Conservation (phyloP, 2,329 filamentous ascomycete species). For the Rhinocladiella similis region DNA sequence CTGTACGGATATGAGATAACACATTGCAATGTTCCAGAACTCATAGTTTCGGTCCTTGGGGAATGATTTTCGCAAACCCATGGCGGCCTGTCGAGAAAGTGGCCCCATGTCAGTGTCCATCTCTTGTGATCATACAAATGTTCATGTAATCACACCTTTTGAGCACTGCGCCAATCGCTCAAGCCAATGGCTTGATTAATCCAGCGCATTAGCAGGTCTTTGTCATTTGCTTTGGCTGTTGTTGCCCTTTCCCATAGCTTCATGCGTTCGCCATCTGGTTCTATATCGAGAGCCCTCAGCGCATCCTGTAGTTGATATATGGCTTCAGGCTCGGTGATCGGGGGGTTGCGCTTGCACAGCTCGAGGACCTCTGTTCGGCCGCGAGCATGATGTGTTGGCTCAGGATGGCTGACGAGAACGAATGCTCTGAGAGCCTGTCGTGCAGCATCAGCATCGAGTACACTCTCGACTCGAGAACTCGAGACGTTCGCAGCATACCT, state of each 20-base stretch:
- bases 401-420: slow-evolving; percentile 36
- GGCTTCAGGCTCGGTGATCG: slow-evolving; percentile 46
- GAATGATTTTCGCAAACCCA: slow-evolving; percentile 52
- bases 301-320: slow-evolving; percentile 45
- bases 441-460: slow-evolving; percentile 1
- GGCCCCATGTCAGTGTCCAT: slow-evolving; percentile 28
- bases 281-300: slow-evolving; percentile 37
- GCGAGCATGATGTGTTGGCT: slow-evolving; percentile 43
- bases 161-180: slow-evolving; percentile 48
- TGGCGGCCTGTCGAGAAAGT: slow-evolving; percentile 42
- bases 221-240: slow-evolving; percentile 43
- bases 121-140: slow-evolving; percentile 13
- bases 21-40: slow-evolving; percentile 51
- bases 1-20: slow-evolving; percentile 42
- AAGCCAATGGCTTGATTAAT: slow-evolving; percentile 43
- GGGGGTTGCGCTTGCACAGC: slow-evolving; percentile 43
- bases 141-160: slow-evolving; percentile 42
- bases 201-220: slow-evolving; percentile 47
- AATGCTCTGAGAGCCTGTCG: slow-evolving; percentile 29
- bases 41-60: slow-evolving; percentile 49
- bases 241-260: slow-evolving; percentile 50
- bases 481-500: slow-evolving; percentile 20
- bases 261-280: slow-evolving; percentile 35
- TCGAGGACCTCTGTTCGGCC: slow-evolving; percentile 45
- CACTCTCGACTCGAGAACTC: background rate